Evolutionary conservation across 1,284 basidiomycete genomes (phyloP), one percentile per base, ranked within the genome.

Genomic region (Apiotrichum mycotoxinovorans): DNA sequence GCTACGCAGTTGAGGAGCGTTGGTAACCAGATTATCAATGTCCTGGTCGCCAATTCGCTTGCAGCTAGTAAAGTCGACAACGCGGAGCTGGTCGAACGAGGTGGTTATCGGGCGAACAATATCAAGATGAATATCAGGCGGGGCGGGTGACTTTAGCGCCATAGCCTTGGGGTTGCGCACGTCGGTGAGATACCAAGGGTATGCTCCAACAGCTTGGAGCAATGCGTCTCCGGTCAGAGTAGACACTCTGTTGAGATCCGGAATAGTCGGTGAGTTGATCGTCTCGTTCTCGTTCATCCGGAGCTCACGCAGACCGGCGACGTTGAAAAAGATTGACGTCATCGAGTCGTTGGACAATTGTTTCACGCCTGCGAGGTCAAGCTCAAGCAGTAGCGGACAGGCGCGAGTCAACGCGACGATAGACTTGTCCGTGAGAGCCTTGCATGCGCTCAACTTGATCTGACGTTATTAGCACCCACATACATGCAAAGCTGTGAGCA

Each of bases 1-100:
- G 67, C 89, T 94, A 63, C 96, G 86, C 65, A 99, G 88, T 73
- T 89, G 89, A 9, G 92, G 90, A 23, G 92, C 89, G 67, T 89
- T 87, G 27, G 84, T 82, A 56, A 97, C 83, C 69, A 98, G 88
- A 53, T 92, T 91, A 63, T 93, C 91, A 37, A 99, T 81, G 3
- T 91, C 88, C 56, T 87, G 85, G 76, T 99, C 96, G 15, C 89
- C 91, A 54, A 98, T 79, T 25, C 82, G 81, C 1, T 83, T 79
- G 72, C 94, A 96, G 2, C 85, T 87, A 2, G 94, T 97, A 48
- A 99, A 79, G 75, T 96, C 92, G 30, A 96, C 82, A 81, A 91
- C 87, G 23, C 92, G 85, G 33, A 97, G 81, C 66, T 91, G 87
- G 49, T 93, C 89, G 67, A 91, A 85, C 2, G 53, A 46, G 1